phyloP scores from a whole-genome alignment of 352 stramenopile genomes.

The Phytophthora sojae region DNA sequence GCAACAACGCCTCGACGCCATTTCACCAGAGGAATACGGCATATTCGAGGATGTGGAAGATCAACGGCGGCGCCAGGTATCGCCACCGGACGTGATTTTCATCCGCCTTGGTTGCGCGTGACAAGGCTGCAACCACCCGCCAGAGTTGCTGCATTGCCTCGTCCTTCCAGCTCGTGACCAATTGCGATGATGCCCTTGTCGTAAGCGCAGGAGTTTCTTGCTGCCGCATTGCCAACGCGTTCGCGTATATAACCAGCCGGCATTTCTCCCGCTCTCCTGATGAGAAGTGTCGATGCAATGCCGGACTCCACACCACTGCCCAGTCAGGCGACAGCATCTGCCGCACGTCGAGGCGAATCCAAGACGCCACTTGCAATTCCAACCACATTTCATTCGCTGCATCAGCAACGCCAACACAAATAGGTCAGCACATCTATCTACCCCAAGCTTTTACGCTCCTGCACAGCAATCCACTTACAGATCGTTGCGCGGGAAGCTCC shows the following conservation, averaged over 20 bases:
- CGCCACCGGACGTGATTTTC: constrained; percentile 40
- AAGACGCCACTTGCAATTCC: constrained; percentile 30
- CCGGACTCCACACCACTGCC: constrained; percentile 67
- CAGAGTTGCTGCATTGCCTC: constrained; percentile 20
- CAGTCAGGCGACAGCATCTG: constrained; percentile 60
- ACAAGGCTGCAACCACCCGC: constrained; percentile 19
- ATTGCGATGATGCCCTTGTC: constrained; percentile 5
- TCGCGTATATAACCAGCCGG: constrained; percentile 61
- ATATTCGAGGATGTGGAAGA: constrained; percentile 64
- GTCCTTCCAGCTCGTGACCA: constrained; percentile 3
- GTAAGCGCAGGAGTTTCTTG: neutral
- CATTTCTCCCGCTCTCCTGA: constrained; percentile 63
- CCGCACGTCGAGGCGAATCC: constrained; percentile 49
- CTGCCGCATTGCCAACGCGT: constrained; percentile 43
- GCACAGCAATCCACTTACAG: constrained; percentile 16
- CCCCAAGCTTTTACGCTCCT: neutral
- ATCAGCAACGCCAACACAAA: neutral
- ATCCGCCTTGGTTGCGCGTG: neutral
- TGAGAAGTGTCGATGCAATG: constrained; percentile 62
- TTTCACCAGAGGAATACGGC: constrained; percentile 72
- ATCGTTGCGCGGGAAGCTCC: constrained; percentile 67
- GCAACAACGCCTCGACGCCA: constrained; percentile 20
- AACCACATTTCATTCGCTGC: constrained; percentile 38
- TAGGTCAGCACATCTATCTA: neutral
- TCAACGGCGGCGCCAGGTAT: constrained; percentile 50